phyloP scores from a whole-genome alignment of 352 stramenopile species.

The Phytophthora sp. region DNA sequence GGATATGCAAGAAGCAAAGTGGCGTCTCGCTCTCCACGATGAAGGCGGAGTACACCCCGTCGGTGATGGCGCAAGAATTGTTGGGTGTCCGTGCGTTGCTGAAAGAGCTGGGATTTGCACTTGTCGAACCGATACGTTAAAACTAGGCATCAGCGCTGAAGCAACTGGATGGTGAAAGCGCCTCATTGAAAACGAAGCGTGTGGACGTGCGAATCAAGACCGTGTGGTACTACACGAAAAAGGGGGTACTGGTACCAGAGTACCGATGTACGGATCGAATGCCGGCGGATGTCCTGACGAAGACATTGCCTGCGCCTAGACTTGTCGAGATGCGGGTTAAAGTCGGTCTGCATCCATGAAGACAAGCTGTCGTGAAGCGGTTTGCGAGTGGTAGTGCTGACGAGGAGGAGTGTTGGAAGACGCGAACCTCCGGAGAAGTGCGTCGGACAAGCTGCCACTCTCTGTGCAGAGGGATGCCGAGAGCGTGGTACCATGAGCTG shows the following conservation, averaged over 20 bases:
- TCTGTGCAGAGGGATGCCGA: no score
- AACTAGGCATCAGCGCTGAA: neutral
- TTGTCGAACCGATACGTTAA: neutral
- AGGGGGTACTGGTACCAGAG: neutral
- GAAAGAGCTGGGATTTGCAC: neutral
- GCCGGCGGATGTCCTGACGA: neutral
- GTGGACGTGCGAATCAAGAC: neutral
- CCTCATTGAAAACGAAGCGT: neutral
- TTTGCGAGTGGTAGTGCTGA: neutral
- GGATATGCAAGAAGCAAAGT: neutral
- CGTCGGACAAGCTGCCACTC: no score
- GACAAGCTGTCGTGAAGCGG: neutral
- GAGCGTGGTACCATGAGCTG: no score
- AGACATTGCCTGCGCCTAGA: neutral
- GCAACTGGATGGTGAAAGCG: neutral
- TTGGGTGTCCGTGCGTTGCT: neutral
- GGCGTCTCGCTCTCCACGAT: neutral
- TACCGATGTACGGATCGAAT: neutral
- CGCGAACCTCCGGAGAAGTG: no score
- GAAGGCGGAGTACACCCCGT: neutral
- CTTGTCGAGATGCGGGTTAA: neutral
- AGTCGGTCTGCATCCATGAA: neutral
- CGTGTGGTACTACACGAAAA: neutral
- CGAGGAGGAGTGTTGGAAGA: slow-evolving; percentile 1
- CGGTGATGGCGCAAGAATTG: neutral